These are phyloP conservation scores for Irpex sp. DNA, from an alignment of 1,284 basidiomycete genomes.

Conservation along the genomic window DNA sequence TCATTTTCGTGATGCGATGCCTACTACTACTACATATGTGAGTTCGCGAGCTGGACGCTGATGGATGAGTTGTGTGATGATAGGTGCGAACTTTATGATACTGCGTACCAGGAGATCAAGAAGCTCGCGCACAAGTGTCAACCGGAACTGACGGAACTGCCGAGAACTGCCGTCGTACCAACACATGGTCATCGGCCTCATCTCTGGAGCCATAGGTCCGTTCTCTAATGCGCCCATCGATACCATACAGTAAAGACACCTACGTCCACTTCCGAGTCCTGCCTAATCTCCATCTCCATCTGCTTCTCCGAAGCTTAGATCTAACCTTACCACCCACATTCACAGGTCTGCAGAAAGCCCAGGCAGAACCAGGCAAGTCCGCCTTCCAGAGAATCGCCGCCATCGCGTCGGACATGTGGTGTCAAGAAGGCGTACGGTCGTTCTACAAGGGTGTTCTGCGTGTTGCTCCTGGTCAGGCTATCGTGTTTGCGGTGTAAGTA, in stretches of 20 bases:
- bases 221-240: constrained; percentile 98
- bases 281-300: too few species aligned
- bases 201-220: constrained; percentile 97
- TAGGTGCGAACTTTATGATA: constrained; percentile 98
- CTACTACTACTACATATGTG: neutral
- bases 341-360: constrained; percentile 81
- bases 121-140: constrained; percentile 75
- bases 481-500: constrained; percentile 92
- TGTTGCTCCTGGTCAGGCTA: constrained; percentile 93
- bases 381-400: constrained; percentile 69
- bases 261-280: constrained; percentile 36
- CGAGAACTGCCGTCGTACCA: constrained; percentile 90
- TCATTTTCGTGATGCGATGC: neutral
- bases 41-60: neutral
- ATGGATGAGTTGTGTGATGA: neutral
- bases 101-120: constrained; percentile 97
- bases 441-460: constrained; percentile 97
- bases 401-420: constrained; percentile 92
- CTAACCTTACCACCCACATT: neutral
- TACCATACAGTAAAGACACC: constrained; percentile 97
- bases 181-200: constrained; percentile 90
- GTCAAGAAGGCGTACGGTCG: constrained; percentile 81
- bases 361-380: constrained; percentile 73
- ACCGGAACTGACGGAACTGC: constrained; percentile 73
- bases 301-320: too few species aligned